Evolutionary conservation across 2,329 filamentous ascomycete species (phyloP), one percentile per base, ranked within the genome.

Genomic region (Orbilia blumenaviensis): DNA sequence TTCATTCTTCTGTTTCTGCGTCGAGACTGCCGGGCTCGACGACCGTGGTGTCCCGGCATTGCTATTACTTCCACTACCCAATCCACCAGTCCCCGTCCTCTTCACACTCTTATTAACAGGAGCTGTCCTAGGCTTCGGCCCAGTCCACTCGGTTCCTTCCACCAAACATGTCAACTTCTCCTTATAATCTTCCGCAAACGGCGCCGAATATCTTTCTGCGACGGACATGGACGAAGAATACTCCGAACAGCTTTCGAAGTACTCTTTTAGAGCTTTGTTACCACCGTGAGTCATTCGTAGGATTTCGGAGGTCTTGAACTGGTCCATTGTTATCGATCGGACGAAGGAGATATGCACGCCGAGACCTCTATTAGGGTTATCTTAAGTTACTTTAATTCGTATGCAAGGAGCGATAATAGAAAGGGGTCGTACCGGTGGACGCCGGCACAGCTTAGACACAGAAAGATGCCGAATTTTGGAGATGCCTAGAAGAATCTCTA

Each of bases 281-380:
- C 95, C 95, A 50, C 94, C 95, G 21, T 91, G 86, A 73, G 94
- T 89, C 95, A 99, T 98, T 79, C 94, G 91, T 84, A 92, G 90
- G 81, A 98, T 94, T 84, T 99, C 95, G 81, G 88, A 88, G 78
- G 89, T 89, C 84, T 99, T 99, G 86, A 99, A 98, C 69, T 93
- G 93, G 85, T 99, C 95, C 95, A 99, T 99, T 77, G 93, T 97
- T 81, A 98, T 95, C 81, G 92, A 95, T 75, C 95, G 91, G 78
- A 99, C 94, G 85, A 99, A 99, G 82, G 93, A 97, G 83, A 99
- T 97, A 86, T 99, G 95, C 36, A 99, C 95, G 77, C 95, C 95
- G 29, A 99, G 89, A 2, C 93, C 93, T 78, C 95, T 79, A 29
- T 34, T 16, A 29, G 42, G 23, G 27, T 38, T 25, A 18, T 18